Base-by-base conservation (phyloP, 345 rosid genomes). In the Citrus medica region DNA sequence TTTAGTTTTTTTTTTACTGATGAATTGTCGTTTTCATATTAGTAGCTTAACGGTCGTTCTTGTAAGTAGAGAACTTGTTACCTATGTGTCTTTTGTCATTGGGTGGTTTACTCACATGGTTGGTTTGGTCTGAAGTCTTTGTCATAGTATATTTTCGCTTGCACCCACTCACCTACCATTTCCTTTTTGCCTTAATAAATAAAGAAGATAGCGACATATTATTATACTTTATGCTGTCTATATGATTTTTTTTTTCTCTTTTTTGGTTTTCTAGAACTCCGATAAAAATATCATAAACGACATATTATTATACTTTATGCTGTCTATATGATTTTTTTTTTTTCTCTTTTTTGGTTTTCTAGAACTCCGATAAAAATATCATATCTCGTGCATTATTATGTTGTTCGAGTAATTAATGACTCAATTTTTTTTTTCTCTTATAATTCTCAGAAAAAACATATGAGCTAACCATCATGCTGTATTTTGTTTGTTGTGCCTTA, bases 51-150 rank as follows among this genome's bases (percentile, higher is more conserved):
- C 30, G 6, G 60, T 63, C 22, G 7, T 46, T 27, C 12, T 46
- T 69, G 17, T 62, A 28, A 28, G 24, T 63, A 38, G n/a, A 59
- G 69, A 75, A 46, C 21, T 10, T 75, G 42, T 42, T 75, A 53
- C 60, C 27, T 21, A 59, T 27, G 6, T 59, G 60, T 28, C 2
- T 60, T 37, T 58, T 38, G 32, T 61, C 4, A 14, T 35, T 8
- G 8, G 35, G 40, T 61, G 27, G 58, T 62, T 62, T 60, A 16
- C 76, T 69, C 35, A 27, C 59, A 55, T 42, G 78, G 61, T 63
- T 75, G 46, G 61, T 75, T 63, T 75, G 69, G 61, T 75, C 46
- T 42, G 22, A 24, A 48, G 78, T 63, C 69, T 61, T 7, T 75
- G 12, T 63, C 60, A 1, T 22, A 5, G 25, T 60, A 32, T 25